phyloP scores from a whole-genome alignment of 805 yeast species.

The Sugiyamaella lignohabitans region DNA sequence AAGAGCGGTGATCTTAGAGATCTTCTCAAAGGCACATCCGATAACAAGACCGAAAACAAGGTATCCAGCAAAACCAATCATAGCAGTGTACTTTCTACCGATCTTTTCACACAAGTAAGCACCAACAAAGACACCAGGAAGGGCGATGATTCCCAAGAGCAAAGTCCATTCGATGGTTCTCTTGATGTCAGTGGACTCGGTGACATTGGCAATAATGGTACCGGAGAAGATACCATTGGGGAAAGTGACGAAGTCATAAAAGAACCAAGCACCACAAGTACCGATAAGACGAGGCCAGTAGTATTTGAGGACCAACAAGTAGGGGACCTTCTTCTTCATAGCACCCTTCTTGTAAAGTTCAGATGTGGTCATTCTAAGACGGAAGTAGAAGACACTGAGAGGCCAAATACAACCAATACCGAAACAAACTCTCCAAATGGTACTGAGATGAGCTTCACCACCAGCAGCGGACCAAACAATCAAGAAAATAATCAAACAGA shows the following conservation, averaged over 20 bases:
- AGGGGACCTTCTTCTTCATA: slow-evolving; percentile 52
- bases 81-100: slow-evolving; percentile 68
- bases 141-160: slow-evolving; percentile 53
- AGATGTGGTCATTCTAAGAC: slow-evolving; percentile 63
- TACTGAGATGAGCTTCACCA: slow-evolving; percentile 35
- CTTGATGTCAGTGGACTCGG: slow-evolving; percentile 43
- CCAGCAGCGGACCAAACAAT: slow-evolving; percentile 59
- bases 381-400: slow-evolving; percentile 60
- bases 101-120: slow-evolving; percentile 57
- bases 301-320: slow-evolving; percentile 52
- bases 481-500: slow-evolving; percentile 59
- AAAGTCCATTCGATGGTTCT: slow-evolving; percentile 69
- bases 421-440: slow-evolving; percentile 65
- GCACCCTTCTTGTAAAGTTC: slow-evolving; percentile 58
- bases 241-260: slow-evolving; percentile 74
- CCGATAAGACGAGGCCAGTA: slow-evolving; percentile 67
- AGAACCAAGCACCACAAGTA: slow-evolving; percentile 70
- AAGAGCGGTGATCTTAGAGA: slow-evolving; percentile 51
- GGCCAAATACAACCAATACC: slow-evolving; percentile 77
- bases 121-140: slow-evolving; percentile 71
- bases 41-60: slow-evolving; percentile 45
- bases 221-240: slow-evolving; percentile 69
- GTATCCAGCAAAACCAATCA: slow-evolving; percentile 66
- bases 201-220: slow-evolving; percentile 51
- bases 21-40: slow-evolving; percentile 44